Percentiles rank a stretch among this genome's conserved stretches.
phyloP scores from a whole-genome alignment of 2,329 filamentous ascomycete genomes.

The Botryotinia globosa region DNA sequence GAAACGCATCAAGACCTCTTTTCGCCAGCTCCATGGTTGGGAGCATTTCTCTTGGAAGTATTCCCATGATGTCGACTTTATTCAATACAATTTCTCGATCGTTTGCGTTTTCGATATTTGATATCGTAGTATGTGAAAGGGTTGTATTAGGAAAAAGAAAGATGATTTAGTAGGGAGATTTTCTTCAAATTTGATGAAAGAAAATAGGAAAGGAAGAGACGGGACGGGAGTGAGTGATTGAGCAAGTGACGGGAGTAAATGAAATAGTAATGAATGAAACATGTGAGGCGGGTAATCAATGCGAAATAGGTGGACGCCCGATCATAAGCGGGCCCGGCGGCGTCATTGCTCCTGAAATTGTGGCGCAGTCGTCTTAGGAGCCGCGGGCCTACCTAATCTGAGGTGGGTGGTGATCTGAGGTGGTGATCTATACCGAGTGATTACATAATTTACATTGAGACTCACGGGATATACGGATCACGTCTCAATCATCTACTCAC shows the following conservation, averaged over 20 bases:
- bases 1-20: conserved; percentile 5
- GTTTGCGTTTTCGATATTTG: neutral
- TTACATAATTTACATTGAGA: neutral
- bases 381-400: neutral
- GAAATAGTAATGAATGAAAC: neutral
- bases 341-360: neutral
- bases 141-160: neutral
- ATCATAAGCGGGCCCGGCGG: neutral
- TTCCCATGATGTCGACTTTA: conserved; percentile 1
- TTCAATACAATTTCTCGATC: neutral
- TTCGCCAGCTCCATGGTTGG: neutral
- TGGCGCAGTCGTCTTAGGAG: conserved; percentile 2
- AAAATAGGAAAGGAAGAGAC: neutral
- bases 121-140: neutral
- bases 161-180: neutral
- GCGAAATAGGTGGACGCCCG: neutral
- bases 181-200: neutral
- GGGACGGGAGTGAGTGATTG: too few relatives aligned
- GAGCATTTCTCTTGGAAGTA: neutral
- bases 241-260: neutral
- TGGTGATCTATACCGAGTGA: neutral
- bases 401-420: too few relatives aligned
- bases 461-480: neutral
- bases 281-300: conserved; percentile 3
- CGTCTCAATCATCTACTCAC: neutral